Base-by-base conservation (phyloP, 1,284 basidiomycete genomes). In the Sporisorium reilianum region DNA sequence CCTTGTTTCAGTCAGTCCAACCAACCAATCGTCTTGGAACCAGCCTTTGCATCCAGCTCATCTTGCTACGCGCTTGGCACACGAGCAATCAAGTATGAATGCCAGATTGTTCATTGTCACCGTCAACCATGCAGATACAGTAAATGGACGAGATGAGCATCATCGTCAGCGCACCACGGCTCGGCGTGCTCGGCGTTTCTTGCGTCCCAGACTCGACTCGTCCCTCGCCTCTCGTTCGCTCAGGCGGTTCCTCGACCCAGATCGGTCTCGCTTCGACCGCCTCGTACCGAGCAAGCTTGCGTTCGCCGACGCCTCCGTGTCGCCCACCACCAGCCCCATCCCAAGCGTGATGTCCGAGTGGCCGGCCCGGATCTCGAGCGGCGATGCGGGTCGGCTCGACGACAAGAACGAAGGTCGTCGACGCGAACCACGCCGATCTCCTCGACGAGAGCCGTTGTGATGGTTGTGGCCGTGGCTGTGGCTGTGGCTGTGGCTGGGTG, bases 321-420 rank as follows among this genome's bases (percentile, higher is more conserved):
- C 46, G 2, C 59, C 46, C 1, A 58, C 53, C 5, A 50, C 58
- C 9, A 72, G 42, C 16, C 64, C 69, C 52, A 56, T 53, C 6
- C 63, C 64, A 7, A 63, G 53, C 23, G 59, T 55, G 30, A 62
- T 44, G 30, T 72, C 64, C 25, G 69, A 50, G 28, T 59, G 28
- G 7, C 69, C 69, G 9, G 50, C 69, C 7, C 71, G 61, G 6
- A 65, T 49, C 44, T 74, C 71, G 28, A 74, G 26, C 5, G 71
- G 65, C 36, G 71, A 74, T 0, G 65, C 67, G 0, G 71, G 71
- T 38, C 62, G 36, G 58, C 62, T 65, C 10, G 58, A 18, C 9
- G 71, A 68, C 38, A 74, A 26, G 51, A 69, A 68, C 28, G 71
- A 74, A 6, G 65, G 51, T 2, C 65, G 56, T 50, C 71, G 56